Base-by-base conservation (phyloP, 495 filamentous ascomycete genomes). In the Rhypophila decipiens region DNA sequence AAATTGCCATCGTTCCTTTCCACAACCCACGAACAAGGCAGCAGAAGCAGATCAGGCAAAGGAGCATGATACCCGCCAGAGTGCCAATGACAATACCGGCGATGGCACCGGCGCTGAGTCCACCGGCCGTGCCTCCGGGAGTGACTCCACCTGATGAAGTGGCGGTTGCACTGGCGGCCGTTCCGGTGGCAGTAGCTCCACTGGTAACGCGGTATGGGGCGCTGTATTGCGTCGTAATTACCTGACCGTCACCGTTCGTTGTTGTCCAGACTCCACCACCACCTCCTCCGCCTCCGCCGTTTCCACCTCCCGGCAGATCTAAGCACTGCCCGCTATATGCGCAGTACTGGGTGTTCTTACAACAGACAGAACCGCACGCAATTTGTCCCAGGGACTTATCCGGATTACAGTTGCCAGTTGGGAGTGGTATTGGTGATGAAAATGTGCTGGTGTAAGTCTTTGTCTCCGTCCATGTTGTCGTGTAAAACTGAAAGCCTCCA, bases 1-100 rank as follows among this genome's bases (percentile, higher is more conserved):
- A 74, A 43, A 86, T 68, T 24, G 78, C 85, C 42, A 87, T 65
- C 20, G 88, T 45, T 13, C 69, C 75, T 46, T 84, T 76, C 62
- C 86, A 74, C 17, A 82, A 64, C 8, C 82, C 82, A 50, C 76
- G 78, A 49, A 83, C 76, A 55, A 88, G 84, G 67, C 82, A 79
- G 71, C 79, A 90, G 60, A 82, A 77, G 65, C 85, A 89, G 43
- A 95, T 54, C 3, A 91, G 75, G 10, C 87, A 58, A 13, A 95
- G 72, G 2, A 95, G 64, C 40, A 83, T 61, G 19, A 89, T 73
- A 56, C 85, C 90, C n/a, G 77, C 79, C 53, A 96, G 77, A 4
- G 83, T 80, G 52, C 90, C 90, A 40, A 96, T 85, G 51, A 96
- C 90, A 53, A 96, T 96, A 36, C 90, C 90, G n/a, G 90, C 90